Percentiles rank a stretch among this genome's conserved stretches.
phyloP scores from a whole-genome alignment of 2,329 filamentous ascomycete species.

The Cytospora piceae region DNA sequence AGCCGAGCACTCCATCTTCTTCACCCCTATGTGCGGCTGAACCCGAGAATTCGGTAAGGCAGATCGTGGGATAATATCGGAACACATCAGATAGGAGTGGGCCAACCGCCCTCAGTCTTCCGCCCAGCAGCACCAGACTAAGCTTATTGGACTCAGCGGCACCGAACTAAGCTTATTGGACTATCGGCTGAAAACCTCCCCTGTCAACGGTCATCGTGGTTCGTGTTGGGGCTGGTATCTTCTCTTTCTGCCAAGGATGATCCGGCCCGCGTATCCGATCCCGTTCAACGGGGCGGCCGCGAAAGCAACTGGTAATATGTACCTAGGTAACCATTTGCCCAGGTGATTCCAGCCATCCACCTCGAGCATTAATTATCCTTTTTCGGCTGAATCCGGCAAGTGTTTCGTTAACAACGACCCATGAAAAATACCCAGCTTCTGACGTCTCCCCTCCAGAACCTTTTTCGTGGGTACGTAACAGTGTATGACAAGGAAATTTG shows the following conservation, averaged over 20 bases:
- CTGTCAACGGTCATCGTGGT: not conserved
- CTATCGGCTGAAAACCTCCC: not conserved
- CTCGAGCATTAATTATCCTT: not conserved
- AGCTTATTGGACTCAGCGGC: not conserved
- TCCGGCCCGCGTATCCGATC: not conserved
- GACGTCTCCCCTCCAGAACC: not conserved
- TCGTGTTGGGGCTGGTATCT: not conserved
- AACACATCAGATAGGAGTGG: not conserved
- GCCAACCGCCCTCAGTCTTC: not conserved
- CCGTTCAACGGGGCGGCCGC: no score
- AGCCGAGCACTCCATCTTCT: not conserved
- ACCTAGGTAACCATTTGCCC: not conserved
- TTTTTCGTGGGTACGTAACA: not conserved
- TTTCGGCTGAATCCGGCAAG: not conserved
- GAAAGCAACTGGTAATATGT: not conserved
- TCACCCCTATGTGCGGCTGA: not conserved
- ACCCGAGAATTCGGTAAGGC: not conserved
- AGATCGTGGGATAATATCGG: not conserved
- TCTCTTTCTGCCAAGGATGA: not conserved
- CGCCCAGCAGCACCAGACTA: not conserved
- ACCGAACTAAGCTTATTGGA: not conserved
- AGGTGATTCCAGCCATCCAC: not conserved
- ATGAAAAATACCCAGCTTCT: not conserved
- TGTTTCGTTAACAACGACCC: not conserved
- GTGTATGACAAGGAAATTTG: not conserved